Evolutionary conservation across 1,139 yeast genomes (phyloP), one percentile per base, ranked within the genome.

Genomic region (Trichomonascaceae sp.): DNA sequence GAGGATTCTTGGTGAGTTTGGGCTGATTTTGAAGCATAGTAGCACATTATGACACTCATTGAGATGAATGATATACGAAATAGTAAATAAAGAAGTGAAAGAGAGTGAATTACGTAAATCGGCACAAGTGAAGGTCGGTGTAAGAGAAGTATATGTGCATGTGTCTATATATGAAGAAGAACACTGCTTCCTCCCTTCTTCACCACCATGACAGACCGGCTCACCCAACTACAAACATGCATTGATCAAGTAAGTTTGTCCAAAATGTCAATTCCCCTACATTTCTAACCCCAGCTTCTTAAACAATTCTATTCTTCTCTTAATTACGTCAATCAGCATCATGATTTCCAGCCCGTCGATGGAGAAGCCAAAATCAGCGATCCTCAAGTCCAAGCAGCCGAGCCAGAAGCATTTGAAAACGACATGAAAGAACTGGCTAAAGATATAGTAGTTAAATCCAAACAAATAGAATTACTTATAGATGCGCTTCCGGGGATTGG

Each of bases 401-500:
- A 68, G 1, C 66, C 72, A 1, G 73, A 68, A 20, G 71, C 70
- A 55, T 73, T 75, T 57, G 67, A 71, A 53, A 64, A 76, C 7
- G 75, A 78, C 24, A 66, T 78, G 49, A 65, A 64, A 2, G 80
- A 77, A 57, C 75, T 93, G 18, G 82, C 96, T 1, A 82, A 87
- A 0, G 98, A 93, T 66, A 80, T 93, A 18, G 87, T 91, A 24
- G 72, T 89, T 57, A 90, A 91, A 65, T 82, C 96, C 3, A 79
- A 95, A 61, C 99, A 93, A 67, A 87, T 91, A 17, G 81, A 88
- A 50, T 83, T 87, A 69, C 79, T 93, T 44, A 90, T 93, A 36
- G 96, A 88, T 66, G 83, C 95, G 1, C 73, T 93, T 49, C 99
- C 99, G 0, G 99, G 98, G 2, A 87, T 90, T 2, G 96, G 95